phyloP scores from a whole-genome alignment of 2,329 filamentous ascomycete genomes.

The Penicillium brasilianum region DNA sequence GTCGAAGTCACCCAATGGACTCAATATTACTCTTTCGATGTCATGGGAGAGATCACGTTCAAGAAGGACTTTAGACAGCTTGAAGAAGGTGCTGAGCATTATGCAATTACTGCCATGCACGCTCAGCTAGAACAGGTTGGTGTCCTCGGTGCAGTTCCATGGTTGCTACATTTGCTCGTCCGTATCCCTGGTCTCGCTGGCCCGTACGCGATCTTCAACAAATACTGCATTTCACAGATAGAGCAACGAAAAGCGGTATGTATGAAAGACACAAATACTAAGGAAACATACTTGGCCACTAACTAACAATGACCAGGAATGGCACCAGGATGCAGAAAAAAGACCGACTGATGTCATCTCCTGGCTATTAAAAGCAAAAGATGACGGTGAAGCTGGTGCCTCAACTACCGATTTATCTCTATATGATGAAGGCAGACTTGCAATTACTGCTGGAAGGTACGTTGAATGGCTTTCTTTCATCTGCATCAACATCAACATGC shows the following conservation, averaged over 20 bases:
- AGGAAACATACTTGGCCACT: not conserved
- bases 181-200: slow-evolving; percentile 13
- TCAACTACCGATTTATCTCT: slow-evolving; percentile 31
- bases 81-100: slow-evolving; percentile 29
- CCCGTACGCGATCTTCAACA: not conserved
- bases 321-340: slow-evolving; percentile 28
- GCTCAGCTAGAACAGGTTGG: slow-evolving; percentile 42
- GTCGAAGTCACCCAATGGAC: slow-evolving; percentile 21
- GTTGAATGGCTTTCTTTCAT: not conserved
- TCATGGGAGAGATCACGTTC: slow-evolving; percentile 22
- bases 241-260: slow-evolving; percentile 14
- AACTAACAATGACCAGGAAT: slow-evolving; percentile 22
- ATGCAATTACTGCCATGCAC: slow-evolving; percentile 44
- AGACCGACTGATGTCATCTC: slow-evolving; percentile 46
- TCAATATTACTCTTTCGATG: slow-evolving; percentile 32
- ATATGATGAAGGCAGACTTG: slow-evolving; percentile 15
- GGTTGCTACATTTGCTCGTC: slow-evolving; percentile 15
- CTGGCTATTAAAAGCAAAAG: slow-evolving; percentile 48
- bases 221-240: slow-evolving; percentile 6
- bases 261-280: not conserved
- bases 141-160: slow-evolving; percentile 39
- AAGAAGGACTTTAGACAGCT: slow-evolving; percentile 33
- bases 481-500: not conserved
- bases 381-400: slow-evolving; percentile 44
- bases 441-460: slow-evolving; percentile 18